These are phyloP conservation scores for Malus hybrid DNA, from an alignment of 331 rosid species.

Conservation along the genomic window DNA sequence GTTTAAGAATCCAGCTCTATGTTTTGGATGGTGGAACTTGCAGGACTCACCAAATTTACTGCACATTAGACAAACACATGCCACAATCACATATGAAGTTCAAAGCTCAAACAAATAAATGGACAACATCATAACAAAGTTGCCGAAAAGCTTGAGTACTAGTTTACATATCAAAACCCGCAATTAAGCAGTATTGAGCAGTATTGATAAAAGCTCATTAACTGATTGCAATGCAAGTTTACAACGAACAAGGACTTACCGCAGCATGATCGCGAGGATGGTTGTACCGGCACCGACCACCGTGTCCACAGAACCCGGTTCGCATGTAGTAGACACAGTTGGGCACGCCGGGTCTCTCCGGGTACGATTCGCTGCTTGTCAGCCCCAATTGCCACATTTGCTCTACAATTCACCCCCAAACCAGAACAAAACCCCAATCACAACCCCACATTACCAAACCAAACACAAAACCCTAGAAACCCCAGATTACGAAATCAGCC, in stretches of 20 bases:
- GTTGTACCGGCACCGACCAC: slow-evolving; percentile 73
- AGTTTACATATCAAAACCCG: not conserved
- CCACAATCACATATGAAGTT: not conserved
- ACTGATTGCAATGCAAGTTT: not conserved
- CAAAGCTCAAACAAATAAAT: not conserved
- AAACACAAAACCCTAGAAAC: not conserved
- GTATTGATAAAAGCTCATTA: slow-evolving; percentile 3
- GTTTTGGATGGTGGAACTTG: slow-evolving; percentile 88
- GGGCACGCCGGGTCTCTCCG: too few species aligned
- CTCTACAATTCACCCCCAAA: too few species aligned
- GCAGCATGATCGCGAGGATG: slow-evolving; percentile 88
- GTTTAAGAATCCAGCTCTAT: slow-evolving; percentile 67
- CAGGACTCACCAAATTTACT: slow-evolving; percentile 81
- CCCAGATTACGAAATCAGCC: not conserved
- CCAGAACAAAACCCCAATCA: too few species aligned
- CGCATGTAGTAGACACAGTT: slow-evolving; percentile 70
- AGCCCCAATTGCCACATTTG: too few species aligned
- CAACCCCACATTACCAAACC: too few species aligned
- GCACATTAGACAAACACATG: slow-evolving; percentile 22
- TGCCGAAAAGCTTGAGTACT: not conserved
- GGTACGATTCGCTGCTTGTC: too few species aligned
- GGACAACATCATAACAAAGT: not conserved
- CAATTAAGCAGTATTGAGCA: not conserved
- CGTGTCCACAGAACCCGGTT: slow-evolving; percentile 81
- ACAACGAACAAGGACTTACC: slow-evolving; percentile 35